Percentiles rank a stretch among this genome's conserved stretches.
Evolutionary conservation across 139 green algal genomes (phyloP).

Genomic region (Picochlorum sp.): DNA sequence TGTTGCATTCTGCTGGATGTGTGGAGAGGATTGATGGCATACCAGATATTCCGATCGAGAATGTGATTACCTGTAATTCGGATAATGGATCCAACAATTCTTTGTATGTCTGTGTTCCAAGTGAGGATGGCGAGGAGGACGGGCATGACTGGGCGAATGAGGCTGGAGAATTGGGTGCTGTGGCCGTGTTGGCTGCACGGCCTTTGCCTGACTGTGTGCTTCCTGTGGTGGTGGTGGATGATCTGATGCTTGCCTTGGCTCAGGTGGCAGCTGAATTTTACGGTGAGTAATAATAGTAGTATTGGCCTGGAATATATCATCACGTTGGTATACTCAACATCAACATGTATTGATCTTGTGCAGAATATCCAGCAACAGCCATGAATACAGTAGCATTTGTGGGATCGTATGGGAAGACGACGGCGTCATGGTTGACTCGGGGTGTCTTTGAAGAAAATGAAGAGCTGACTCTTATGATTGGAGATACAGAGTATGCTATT

Average conservation of each 20-base stretch:
- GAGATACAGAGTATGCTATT: constrained; percentile 68
- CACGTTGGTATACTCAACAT: background rate
- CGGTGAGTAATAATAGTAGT: constrained; percentile 8
- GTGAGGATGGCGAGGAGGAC: constrained; percentile 9
- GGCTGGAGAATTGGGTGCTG: constrained; percentile 18
- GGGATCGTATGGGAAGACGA: constrained; percentile 92
- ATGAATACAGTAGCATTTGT: constrained; percentile 62
- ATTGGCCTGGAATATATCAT: background rate
- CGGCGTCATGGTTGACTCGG: constrained; percentile 76
- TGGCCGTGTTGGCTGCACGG: constrained; percentile 18
- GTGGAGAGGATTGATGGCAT: constrained; percentile 27
- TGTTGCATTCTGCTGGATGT: constrained; percentile 44
- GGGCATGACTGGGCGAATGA: constrained; percentile 21
- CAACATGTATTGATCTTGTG: background rate
- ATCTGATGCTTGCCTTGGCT: constrained; percentile 13
- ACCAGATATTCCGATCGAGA: constrained; percentile 15
- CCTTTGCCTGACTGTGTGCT: constrained; percentile 7
- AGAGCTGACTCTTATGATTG: constrained; percentile 28
- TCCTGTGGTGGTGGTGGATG: constrained; percentile 31
- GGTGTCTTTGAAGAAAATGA: constrained; percentile 73
- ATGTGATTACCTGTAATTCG: constrained; percentile 31
- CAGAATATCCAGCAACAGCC: constrained; percentile 25
- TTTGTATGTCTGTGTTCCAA: constrained; percentile 30
- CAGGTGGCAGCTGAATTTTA: constrained; percentile 31
- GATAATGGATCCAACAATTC: background rate